These are phyloP conservation scores for Choanephora cucurbitarum DNA, from an alignment of 371 early-diverging fungal species.

Conservation along the genomic window DNA sequence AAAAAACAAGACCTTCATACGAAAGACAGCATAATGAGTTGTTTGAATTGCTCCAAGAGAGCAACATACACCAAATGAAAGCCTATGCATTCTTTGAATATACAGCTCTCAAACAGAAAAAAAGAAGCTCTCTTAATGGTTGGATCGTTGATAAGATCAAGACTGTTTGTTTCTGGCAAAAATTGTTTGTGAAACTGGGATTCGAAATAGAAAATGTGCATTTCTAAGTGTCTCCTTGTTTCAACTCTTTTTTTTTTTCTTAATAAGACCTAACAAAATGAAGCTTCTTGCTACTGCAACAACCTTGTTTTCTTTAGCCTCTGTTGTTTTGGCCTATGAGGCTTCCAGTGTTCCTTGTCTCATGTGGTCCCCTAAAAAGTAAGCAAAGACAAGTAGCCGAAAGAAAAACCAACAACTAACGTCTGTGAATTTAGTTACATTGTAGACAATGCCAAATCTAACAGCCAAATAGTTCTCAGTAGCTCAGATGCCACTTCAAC, in stretches of 20 bases:
- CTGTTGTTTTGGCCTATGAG: constrained; percentile 37
- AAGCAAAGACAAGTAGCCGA: constrained; percentile 2
- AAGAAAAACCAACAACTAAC: not conserved
- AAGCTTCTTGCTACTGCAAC: constrained; percentile 20
- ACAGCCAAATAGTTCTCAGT: constrained; percentile 36
- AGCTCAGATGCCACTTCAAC: constrained; percentile 30
- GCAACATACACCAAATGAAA: too few species aligned
- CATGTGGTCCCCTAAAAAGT: constrained; percentile 43
- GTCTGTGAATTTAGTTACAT: constrained; percentile 37
- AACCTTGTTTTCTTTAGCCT: constrained; percentile 22
- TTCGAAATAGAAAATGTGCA: too few species aligned
- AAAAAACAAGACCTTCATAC: too few species aligned
- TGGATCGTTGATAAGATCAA: too few species aligned
- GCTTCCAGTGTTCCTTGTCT: constrained; percentile 32
- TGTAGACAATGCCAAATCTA: constrained; percentile 13
- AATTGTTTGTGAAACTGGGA: too few species aligned
- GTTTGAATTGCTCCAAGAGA: too few species aligned
- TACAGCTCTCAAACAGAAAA: too few species aligned
- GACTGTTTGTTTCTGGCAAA: too few species aligned
- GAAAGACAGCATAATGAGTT: too few species aligned
- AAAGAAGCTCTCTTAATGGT: too few species aligned
- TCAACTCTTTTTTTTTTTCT: constrained; percentile 9
- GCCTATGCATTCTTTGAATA: too few species aligned
- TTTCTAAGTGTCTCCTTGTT: not conserved
- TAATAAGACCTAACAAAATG: constrained; percentile 19